Evolutionary conservation across 257 asterid species (phyloP), one percentile per base, ranked within the genome.

Genomic region (Solanum microdontum): DNA sequence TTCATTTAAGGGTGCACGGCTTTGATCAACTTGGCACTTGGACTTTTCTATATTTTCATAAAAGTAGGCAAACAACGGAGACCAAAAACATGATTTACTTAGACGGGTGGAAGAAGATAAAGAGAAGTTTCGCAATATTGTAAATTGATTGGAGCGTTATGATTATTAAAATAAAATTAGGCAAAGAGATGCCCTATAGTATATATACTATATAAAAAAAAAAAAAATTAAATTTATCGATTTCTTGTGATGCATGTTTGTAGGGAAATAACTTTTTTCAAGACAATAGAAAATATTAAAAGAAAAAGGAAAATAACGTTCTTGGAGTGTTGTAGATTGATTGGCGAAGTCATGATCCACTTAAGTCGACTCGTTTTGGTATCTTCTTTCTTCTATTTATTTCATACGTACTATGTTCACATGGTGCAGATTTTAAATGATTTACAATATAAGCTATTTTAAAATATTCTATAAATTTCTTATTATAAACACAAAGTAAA

Each of bases 1-100:
- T 17, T 3, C 7, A 19, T 2, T 2, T 3, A 21, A 33, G 0
- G 28, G 9, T 3, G 30, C 8, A 5, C 0, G 8, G 4, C 13
- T 6, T 74, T 36, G 21, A 7, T 77, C 62, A 76, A n/a, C 23
- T 76, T 39, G 2, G 13, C 84, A n/a, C 60, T 30, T 39, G 4
- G 5, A 40, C 2, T 40, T 77, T 2, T n/a, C 11, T 13, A 2
- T 40, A 13, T 77, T 73, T 17, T 55, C 36, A 7, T 32, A 24
- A 14, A 40, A 39, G 13, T n/a, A 12, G 62, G 62, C 23, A 3
- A 37, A 45, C 30, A 21, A 8, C 5, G 5, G 26, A 1, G 26
- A 58, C 10, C 51, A 43, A 21, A 23, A 24, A 11, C 3, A 8
- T 21, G 11, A 8, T 19, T 21, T 45, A 45, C 21, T 45, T 45